These are phyloP conservation scores for Achaetomiella virescens DNA, from an alignment of 495 filamentous ascomycete species.

Conservation along the genomic window DNA sequence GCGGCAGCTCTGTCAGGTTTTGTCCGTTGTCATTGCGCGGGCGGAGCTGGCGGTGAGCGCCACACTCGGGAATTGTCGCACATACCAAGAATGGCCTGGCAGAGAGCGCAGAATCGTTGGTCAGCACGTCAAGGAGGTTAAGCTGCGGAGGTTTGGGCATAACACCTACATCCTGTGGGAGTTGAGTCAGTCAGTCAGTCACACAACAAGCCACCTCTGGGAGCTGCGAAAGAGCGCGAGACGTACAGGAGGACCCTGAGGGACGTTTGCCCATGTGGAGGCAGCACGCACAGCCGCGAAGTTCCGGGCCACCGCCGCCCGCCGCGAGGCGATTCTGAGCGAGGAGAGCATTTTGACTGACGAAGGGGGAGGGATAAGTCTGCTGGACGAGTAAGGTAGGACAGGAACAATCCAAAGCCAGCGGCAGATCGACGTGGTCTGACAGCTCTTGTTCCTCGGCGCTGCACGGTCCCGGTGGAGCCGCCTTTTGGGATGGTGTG, in stretches of 20 bases:
- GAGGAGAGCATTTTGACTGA: slow-evolving; percentile 28
- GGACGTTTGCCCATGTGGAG: slow-evolving; percentile 83
- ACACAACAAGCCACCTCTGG: not conserved
- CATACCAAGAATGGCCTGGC: slow-evolving; percentile 72
- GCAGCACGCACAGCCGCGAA: slow-evolving; percentile 57
- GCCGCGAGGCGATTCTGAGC: slow-evolving; percentile 30
- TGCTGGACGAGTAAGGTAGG: not conserved
- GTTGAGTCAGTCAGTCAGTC: slow-evolving; percentile 22
- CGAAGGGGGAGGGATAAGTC: not conserved
- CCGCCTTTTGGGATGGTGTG: not conserved
- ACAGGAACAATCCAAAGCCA: not conserved
- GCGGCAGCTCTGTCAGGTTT: slow-evolving; percentile 12
- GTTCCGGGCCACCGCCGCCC: slow-evolving; percentile 30
- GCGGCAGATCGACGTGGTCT: not conserved
- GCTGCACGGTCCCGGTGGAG: slow-evolving; percentile 1
- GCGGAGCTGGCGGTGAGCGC: slow-evolving; percentile 1
- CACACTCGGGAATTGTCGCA: not conserved
- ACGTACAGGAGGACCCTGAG: slow-evolving; percentile 89
- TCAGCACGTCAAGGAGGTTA: slow-evolving; percentile 14
- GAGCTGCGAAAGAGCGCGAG: slow-evolving; percentile 22
- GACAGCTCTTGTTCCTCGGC: not conserved
- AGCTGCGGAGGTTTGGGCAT: not conserved
- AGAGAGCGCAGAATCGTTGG: slow-evolving; percentile 6
- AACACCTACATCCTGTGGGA: slow-evolving; percentile 55
- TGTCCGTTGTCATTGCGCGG: not conserved